A percentile compares a stretch with the other conserved stretches of the same genome.
These are phyloP conservation scores for Phytophthora pistaciae DNA, from an alignment of 352 stramenopile species.

Conservation along the genomic window DNA sequence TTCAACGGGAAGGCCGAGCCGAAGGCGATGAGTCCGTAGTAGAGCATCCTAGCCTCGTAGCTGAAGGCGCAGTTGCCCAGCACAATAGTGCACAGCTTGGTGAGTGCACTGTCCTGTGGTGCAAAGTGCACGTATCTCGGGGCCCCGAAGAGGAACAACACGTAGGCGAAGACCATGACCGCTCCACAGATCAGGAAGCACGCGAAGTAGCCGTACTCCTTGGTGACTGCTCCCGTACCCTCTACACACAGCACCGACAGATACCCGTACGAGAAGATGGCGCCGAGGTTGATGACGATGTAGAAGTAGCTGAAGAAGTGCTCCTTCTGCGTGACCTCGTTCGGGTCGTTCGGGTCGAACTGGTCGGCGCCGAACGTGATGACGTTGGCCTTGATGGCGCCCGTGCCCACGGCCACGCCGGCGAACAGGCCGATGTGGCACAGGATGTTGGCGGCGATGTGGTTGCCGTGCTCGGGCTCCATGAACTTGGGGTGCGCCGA, in stretches of 20 bases:
- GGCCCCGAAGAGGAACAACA: conserved; percentile 67
- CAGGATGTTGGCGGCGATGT: conserved; percentile 66
- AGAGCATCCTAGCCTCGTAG: conserved; percentile 81
- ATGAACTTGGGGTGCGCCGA: conserved; percentile 76
- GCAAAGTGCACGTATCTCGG: conserved; percentile 80
- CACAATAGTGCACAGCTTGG: conserved; percentile 79
- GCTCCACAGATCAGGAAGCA: conserved; percentile 86
- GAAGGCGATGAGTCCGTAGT: conserved; percentile 80
- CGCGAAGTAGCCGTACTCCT: conserved; percentile 91
- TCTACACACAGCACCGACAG: conserved; percentile 91
- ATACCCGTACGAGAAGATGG: conserved; percentile 92
- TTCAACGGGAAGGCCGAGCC: conserved; percentile 73
- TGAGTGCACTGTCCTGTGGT: conserved; percentile 78
- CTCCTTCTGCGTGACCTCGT: conserved; percentile 81
- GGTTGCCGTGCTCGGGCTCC: conserved; percentile 43
- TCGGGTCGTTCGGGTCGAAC: conserved; percentile 87
- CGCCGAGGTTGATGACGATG: conserved; percentile 92
- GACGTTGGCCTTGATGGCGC: conserved; percentile 90
- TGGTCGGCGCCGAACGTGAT: conserved; percentile 90
- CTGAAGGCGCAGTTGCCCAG: conserved; percentile 82
- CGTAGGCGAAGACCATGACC: conserved; percentile 86
- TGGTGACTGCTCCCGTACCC: conserved; percentile 73
- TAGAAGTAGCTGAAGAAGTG: conserved; percentile 95
- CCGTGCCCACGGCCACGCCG: conserved; percentile 80
- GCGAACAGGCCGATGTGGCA: conserved; percentile 82